Percentiles rank a stretch among this genome's conserved stretches.
phyloP scores from a whole-genome alignment of 108 stramenopile genomes.

The Schizochytrium sp. region DNA sequence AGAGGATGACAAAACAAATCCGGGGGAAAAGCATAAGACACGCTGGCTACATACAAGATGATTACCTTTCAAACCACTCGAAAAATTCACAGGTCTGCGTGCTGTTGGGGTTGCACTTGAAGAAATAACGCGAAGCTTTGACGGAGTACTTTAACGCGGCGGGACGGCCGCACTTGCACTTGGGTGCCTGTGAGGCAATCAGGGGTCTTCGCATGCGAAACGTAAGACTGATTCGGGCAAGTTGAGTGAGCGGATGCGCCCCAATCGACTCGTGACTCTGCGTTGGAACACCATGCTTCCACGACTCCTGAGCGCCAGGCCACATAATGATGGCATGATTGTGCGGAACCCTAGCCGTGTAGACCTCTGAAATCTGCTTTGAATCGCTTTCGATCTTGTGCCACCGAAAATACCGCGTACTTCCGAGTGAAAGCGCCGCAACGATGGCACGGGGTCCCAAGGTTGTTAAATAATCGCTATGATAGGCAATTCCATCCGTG shows the following conservation, averaged over 20 bases:
- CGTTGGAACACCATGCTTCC: conserved; percentile 15
- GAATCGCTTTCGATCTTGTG: background rate
- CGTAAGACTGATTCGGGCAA: background rate
- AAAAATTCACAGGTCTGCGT: background rate
- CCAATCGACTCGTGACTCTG: background rate
- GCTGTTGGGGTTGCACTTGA: background rate
- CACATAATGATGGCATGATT: background rate
- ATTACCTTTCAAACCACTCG: background rate
- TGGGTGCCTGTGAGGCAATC: background rate
- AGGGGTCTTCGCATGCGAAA: background rate
- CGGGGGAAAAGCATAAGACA: too few relatives aligned
- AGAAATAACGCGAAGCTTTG: background rate
- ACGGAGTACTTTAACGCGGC: background rate
- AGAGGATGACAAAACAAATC: too few relatives aligned
- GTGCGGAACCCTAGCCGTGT: background rate
- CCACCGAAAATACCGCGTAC: background rate
- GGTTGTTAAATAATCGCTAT: background rate
- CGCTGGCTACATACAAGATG: too few relatives aligned
- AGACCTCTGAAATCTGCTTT: background rate
- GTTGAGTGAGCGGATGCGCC: background rate
- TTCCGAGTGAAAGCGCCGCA: background rate
- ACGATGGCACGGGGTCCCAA: background rate
- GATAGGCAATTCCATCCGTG: background rate
- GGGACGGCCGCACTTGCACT: background rate
- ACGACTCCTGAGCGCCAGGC: background rate